Evolutionary conservation across 2,329 filamentous ascomycete species (phyloP).

Genomic region (Colletotrichum costaricense): DNA sequence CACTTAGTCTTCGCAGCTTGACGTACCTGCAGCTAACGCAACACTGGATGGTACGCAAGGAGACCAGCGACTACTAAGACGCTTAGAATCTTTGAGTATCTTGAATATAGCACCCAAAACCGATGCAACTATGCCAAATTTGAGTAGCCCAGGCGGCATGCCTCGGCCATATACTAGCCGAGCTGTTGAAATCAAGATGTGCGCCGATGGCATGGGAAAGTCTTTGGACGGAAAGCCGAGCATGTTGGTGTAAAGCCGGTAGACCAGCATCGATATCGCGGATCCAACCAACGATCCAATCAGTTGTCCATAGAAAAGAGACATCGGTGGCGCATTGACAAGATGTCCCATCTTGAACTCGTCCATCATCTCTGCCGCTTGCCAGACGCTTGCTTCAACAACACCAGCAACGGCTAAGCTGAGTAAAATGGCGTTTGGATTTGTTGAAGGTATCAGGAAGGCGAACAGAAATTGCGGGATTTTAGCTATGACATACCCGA

Average conservation of each 20-base stretch:
- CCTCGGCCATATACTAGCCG: neutral
- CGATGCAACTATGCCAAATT: neutral
- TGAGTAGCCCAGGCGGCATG: neutral
- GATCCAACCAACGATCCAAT: neutral
- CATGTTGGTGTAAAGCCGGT: neutral
- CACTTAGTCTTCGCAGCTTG: neutral
- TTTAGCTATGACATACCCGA: neutral
- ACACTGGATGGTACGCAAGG: neutral
- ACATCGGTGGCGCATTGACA: neutral
- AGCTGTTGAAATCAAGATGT: neutral
- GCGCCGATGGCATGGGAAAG: slow-evolving; percentile 8
- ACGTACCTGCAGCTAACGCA: slow-evolving; percentile 8
- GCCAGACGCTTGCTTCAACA: slow-evolving; percentile 1
- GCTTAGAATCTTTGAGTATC: neutral
- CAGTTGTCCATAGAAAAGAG: neutral
- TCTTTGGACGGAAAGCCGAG: neutral
- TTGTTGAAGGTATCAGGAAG: neutral
- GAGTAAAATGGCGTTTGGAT: neutral
- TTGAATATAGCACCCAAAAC: neutral
- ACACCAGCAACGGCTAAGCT: slow-evolving; percentile 7
- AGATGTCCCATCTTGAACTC: slow-evolving; percentile 8
- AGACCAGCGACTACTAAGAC: neutral
- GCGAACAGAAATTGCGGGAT: slow-evolving; percentile 2
- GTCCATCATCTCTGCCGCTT: slow-evolving; percentile 11
- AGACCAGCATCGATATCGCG: neutral